These are phyloP conservation scores for Stylosanthes scabra DNA, from an alignment of 331 rosid species.

Conservation along the genomic window DNA sequence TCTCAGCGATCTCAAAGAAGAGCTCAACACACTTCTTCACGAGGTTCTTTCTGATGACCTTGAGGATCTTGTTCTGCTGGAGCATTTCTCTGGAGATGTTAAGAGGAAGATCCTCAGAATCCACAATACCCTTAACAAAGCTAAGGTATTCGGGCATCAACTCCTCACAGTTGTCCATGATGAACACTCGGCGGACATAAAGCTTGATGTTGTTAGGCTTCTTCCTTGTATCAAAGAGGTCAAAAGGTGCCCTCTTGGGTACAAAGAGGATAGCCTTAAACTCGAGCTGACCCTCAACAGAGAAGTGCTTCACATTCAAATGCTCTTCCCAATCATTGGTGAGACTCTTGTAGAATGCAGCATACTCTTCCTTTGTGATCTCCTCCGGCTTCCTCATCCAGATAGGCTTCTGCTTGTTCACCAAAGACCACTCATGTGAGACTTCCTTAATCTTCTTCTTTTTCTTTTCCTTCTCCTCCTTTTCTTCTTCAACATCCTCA, in stretches of 20 bases:
- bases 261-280: slow-evolving; percentile 83
- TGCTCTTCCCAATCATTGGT: slow-evolving; percentile 92
- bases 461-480: slow-evolving; percentile 77
- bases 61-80: slow-evolving; percentile 83
- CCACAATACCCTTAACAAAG: slow-evolving; percentile 85
- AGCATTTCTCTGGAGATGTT: slow-evolving; percentile 81
- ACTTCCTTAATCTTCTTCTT: slow-evolving; percentile 83
- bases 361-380: slow-evolving; percentile 73
- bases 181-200: slow-evolving; percentile 78
- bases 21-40: slow-evolving; percentile 80
- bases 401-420: slow-evolving; percentile 86
- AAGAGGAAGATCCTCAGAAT: slow-evolving; percentile 84
- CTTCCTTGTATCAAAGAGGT: slow-evolving; percentile 81
- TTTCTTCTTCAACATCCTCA: slow-evolving; percentile 82
- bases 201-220: slow-evolving; percentile 84
- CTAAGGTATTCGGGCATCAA: slow-evolving; percentile 79
- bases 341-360: slow-evolving; percentile 84
- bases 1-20: slow-evolving; percentile 80
- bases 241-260: slow-evolving; percentile 87
- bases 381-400: slow-evolving; percentile 95
- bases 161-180: slow-evolving; percentile 93
- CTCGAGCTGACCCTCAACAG: slow-evolving; percentile 85
- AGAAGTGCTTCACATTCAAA: slow-evolving; percentile 78
- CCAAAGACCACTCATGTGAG: slow-evolving; percentile 78
- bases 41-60: slow-evolving; percentile 80